Evolutionary conservation across 805 yeast genomes (phyloP).

Genomic region (Teunomyces gatunensis): DNA sequence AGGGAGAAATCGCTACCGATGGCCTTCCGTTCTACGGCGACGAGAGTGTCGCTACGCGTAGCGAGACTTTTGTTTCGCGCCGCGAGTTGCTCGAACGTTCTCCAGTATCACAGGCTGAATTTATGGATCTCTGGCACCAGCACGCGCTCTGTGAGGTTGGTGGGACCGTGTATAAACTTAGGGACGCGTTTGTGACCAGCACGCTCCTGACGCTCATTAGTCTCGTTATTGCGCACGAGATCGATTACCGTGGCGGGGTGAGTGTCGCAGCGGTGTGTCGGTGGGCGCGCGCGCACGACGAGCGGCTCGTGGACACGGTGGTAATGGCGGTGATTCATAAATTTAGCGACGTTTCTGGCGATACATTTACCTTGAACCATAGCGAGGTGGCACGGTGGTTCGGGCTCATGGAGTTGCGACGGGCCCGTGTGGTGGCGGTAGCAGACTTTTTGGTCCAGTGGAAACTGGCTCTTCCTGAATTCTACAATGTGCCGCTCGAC

Average conservation of each 20-base stretch:
- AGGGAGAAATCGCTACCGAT: too few relatives aligned
- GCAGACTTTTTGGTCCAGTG: slow-evolving; percentile 64
- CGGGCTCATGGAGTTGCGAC: slow-evolving; percentile 52
- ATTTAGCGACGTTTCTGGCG: slow-evolving; percentile 32
- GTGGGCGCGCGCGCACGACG: slow-evolving; percentile 1
- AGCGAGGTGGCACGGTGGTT: slow-evolving; percentile 54
- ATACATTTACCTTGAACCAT: slow-evolving; percentile 40
- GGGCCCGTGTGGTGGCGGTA: slow-evolving; percentile 19
- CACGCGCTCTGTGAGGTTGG: slow-evolving; percentile 55
- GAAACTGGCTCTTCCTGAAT: slow-evolving; percentile 61
- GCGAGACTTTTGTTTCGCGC: slow-evolving; percentile 13
- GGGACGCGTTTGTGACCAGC: slow-evolving; percentile 22
- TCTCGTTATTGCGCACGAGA: slow-evolving; percentile 21
- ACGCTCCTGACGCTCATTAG: slow-evolving; percentile 26
- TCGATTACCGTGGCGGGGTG: slow-evolving; percentile 21
- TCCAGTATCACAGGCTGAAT: slow-evolving; percentile 56
- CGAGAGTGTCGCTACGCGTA: too few relatives aligned
- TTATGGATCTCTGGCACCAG: slow-evolving; percentile 49
- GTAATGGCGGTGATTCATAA: slow-evolving; percentile 48
- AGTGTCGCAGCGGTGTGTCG: slow-evolving; percentile 14
- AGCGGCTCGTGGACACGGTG: slow-evolving; percentile 22
- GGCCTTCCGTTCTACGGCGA: too few relatives aligned
- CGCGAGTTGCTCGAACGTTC: slow-evolving; percentile 40
- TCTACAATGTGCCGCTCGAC: slow-evolving; percentile 59
- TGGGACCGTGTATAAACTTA: slow-evolving; percentile 38